Base-by-base conservation (phyloP, 495 filamentous ascomycete species). In the Aspergillus incahuasiensis region DNA sequence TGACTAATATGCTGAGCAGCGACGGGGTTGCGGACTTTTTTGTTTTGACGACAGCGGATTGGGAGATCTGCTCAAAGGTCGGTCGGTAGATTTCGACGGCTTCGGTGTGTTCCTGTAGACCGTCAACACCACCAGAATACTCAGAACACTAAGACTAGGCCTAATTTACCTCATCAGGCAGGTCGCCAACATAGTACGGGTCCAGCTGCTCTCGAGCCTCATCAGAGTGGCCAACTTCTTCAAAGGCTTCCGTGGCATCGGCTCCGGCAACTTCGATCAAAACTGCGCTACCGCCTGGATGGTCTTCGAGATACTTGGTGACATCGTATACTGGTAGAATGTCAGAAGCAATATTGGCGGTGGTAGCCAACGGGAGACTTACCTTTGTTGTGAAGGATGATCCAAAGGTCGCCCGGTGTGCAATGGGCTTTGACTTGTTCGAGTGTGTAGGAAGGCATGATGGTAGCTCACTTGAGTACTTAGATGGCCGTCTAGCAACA, bases 141-240 rank as follows among this genome's bases (percentile, higher is more conserved):
- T 48, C 8, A n/a, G n/a, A 21, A 16, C 43, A 22, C 22, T 22
- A 16, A 40, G 22, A 20, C 16, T 8, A 21, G 9, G 11, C 18
- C n/a, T n/a, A n/a, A n/a, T 2, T 7, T 61, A 61, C 59, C 54
- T 62, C 50, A 20, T 43, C 18, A 12, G 63, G 63, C 5, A 66
- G 32, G 47, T 66, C 61, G 3, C 59, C 64, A 48, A 67, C 32
- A n/a, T 56, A 48, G 43, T 56, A 72, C 11, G 56, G 44, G 24
- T 63, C 52, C 25, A 70, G 38, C 21, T 63, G 54, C 30, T 69
- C 69, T 15, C 59, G 60, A 15, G 79, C 76, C 47, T 81, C 80
- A 12, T 74, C 70, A 3, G 77, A 79, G 42, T 85, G 82, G 7
- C 80, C 81, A 9, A 71, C 68, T 19, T 82, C 69, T 20, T 83